A percentile compares a stretch with the other conserved stretches of the same genome.
Evolutionary conservation across 2,329 filamentous ascomycete genomes (phyloP).

Genomic region (Diplodia scrobiculata): DNA sequence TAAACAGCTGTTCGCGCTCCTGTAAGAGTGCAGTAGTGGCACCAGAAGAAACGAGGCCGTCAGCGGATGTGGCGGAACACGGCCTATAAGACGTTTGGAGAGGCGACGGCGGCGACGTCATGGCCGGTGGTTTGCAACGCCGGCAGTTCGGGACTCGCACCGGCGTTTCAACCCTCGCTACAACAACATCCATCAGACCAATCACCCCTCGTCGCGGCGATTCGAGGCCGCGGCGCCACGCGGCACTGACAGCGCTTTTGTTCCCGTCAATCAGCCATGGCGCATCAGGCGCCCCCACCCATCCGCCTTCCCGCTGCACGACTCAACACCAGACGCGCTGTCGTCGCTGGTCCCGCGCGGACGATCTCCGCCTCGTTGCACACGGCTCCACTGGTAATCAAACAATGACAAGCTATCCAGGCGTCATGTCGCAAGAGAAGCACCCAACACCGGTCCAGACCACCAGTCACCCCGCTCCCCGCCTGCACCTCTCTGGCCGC

Average conservation of each 20-base stretch:
- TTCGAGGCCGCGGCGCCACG: not conserved
- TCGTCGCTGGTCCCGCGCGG: too few relatives aligned
- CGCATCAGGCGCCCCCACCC: not conserved
- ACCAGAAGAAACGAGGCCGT: not conserved
- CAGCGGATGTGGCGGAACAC: not conserved
- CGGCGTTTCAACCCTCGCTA: not conserved
- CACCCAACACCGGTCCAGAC: conserved; percentile 7
- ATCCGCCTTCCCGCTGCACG: not conserved
- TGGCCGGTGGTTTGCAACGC: not conserved
- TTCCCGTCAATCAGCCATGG: not conserved
- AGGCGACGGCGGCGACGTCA: not conserved
- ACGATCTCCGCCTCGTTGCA: not conserved
- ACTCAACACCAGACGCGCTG: conserved; percentile 8
- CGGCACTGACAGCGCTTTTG: not conserved
- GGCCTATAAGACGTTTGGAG: not conserved
- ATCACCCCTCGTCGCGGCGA: not conserved
- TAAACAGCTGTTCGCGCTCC: not conserved
- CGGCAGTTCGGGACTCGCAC: conserved; percentile 13
- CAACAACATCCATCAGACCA: not conserved
- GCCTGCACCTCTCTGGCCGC: not conserved
- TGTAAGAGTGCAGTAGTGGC: not conserved
- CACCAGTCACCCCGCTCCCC: not conserved
- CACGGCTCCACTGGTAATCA: conserved; percentile 4
- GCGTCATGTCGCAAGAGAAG: not conserved
- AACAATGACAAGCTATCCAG: not conserved